Conservation (phyloP, 1,284 basidiomycete species). For the Moesziomyces sp. region DNA sequence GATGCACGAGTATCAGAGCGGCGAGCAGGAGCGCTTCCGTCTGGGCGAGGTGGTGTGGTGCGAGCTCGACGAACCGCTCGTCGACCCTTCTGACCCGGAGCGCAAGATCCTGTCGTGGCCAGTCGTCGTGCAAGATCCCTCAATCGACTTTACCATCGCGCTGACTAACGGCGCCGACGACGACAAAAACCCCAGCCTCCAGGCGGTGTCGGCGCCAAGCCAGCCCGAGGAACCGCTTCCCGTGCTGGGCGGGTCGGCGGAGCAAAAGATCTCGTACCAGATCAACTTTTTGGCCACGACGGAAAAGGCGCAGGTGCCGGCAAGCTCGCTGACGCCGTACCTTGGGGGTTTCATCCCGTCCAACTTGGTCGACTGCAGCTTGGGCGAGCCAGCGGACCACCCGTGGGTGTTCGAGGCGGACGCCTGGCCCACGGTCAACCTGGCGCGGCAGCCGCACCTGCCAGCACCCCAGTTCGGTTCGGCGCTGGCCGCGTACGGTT, state of each 20-base stretch:
- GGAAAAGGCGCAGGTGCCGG: constrained; percentile 37
- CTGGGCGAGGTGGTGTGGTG: constrained; percentile 50
- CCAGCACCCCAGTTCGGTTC: constrained; percentile 15
- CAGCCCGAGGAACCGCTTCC: constrained; percentile 17
- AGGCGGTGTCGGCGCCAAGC: constrained; percentile 19
- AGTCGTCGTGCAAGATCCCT: constrained; percentile 30
- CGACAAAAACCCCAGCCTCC: constrained; percentile 20
- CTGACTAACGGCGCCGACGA: constrained; percentile 11
- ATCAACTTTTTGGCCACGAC: constrained; percentile 42
- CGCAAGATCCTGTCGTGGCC: constrained; percentile 41
- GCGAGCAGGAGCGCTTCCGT: constrained; percentile 49
- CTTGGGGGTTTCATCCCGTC: constrained; percentile 25
- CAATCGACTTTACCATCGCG: constrained; percentile 13
- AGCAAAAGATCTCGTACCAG: constrained; percentile 34
- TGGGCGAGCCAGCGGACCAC: constrained; percentile 33
- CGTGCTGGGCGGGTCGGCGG: constrained; percentile 2
- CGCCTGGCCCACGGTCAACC: constrained; percentile 27
- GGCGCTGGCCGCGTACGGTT: constrained; percentile 25
- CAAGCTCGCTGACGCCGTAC: constrained; percentile 30
- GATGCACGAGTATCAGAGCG: constrained; percentile 29
- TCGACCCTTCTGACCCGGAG: constrained; percentile 12
- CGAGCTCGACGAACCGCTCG: constrained; percentile 34
- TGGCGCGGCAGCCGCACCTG: constrained; percentile 16
- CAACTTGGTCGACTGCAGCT: constrained; percentile 16
- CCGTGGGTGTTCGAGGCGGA: constrained; percentile 31